phyloP scores from a whole-genome alignment of 208 protist species.

The Trichomonas gallinae region DNA sequence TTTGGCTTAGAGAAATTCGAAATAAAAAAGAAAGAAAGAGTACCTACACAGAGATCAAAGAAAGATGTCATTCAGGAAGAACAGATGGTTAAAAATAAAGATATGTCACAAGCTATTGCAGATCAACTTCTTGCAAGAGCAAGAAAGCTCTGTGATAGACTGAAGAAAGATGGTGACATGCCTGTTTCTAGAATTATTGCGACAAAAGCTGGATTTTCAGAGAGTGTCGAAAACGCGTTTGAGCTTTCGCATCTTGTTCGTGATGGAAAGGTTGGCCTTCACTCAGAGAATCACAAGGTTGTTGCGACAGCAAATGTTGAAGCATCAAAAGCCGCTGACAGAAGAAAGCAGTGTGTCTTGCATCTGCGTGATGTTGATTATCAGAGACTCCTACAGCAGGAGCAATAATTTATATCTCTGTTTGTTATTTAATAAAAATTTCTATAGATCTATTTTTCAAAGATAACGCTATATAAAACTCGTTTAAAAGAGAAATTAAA shows the following conservation, averaged over 20 bases:
- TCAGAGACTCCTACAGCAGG: neutral
- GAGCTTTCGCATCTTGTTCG: neutral
- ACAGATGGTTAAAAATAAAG: neutral
- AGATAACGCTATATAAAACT: no score
- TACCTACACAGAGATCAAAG: neutral
- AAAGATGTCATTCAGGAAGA: neutral
- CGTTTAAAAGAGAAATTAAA: no score
- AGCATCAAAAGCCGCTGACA: neutral
- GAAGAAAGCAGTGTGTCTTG: neutral
- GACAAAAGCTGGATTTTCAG: neutral
- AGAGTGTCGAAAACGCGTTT: neutral
- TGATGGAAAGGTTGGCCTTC: neutral
- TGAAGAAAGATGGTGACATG: neutral
- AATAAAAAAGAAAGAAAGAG: neutral
- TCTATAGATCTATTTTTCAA: no score
- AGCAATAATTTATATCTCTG: neutral
- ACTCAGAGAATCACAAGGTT: neutral
- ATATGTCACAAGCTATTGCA: neutral
- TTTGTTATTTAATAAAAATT: no score
- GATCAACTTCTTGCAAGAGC: neutral
- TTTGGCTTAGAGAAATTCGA: conserved; percentile 9
- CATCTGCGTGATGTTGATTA: neutral
- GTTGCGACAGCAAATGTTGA: neutral
- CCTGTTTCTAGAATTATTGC: neutral
- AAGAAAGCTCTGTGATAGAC: neutral